Percentiles rank a stretch among this genome's conserved stretches.
Evolutionary conservation across 305 asterid species (phyloP).

Genomic region (Solanum aculeatissimum): DNA sequence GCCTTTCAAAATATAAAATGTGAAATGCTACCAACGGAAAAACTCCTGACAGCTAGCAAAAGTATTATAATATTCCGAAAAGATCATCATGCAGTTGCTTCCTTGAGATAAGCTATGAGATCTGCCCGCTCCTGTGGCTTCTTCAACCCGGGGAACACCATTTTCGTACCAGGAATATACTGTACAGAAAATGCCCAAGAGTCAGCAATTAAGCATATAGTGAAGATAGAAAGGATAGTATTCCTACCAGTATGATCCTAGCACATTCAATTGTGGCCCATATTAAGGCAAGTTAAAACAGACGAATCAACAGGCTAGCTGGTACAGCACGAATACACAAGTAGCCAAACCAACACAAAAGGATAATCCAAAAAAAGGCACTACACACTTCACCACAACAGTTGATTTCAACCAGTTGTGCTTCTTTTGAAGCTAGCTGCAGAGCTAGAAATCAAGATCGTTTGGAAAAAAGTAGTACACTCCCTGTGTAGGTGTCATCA

Average conservation of each 20-base stretch:
- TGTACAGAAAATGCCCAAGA: constrained; percentile 17
- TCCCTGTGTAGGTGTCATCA: background rate
- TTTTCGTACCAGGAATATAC: constrained; percentile 94
- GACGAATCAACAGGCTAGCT: too few relatives aligned
- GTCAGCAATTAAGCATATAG: background rate
- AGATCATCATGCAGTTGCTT: constrained; percentile 42
- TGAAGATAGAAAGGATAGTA: background rate
- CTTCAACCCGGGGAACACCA: constrained; percentile 96
- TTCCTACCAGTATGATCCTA: background rate
- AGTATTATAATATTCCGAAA: background rate
- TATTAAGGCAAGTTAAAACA: too few relatives aligned
- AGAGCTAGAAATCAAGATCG: background rate
- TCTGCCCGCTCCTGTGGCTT: constrained; percentile 90
- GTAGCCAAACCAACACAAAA: background rate
- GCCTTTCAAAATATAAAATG: background rate
- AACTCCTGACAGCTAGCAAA: background rate
- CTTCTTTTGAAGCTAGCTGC: background rate
- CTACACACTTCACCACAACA: background rate
- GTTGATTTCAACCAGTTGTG: background rate
- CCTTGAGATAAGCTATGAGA: constrained; percentile 79
- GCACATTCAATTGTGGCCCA: background rate
- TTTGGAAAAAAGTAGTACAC: too few relatives aligned
- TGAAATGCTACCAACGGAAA: background rate
- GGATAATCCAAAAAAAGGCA: background rate
- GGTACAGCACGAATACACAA: background rate